Percentiles rank a stretch among this genome's conserved stretches.
Evolutionary conservation across 164 flowering plant genomes (phyloP).

Genomic region (Annona squamosa): DNA sequence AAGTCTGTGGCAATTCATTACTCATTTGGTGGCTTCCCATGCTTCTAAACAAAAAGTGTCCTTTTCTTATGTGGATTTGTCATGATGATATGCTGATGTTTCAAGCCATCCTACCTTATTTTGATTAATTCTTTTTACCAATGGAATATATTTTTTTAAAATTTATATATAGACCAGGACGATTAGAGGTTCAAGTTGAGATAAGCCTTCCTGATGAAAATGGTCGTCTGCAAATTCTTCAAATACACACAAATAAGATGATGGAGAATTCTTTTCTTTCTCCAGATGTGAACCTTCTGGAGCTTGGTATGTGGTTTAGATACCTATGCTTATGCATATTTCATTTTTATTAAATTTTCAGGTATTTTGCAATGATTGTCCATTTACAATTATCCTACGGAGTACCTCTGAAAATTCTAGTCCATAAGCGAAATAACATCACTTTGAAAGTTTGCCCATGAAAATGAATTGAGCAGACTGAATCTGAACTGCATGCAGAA

Average conservation of each 20-base stretch:
- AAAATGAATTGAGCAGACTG: no score
- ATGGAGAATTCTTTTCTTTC: slow-evolving; percentile 59
- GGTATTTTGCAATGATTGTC: no score
- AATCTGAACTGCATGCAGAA: no score
- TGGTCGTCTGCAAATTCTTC: slow-evolving; percentile 91
- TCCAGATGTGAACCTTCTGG: slow-evolving; percentile 78
- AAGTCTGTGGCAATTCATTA: neutral
- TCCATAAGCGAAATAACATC: no score
- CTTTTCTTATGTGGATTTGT: neutral
- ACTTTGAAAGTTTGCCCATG: no score
- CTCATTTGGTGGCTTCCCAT: no score
- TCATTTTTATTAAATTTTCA: neutral
- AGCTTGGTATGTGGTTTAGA: slow-evolving; percentile 49
- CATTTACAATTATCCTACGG: no score
- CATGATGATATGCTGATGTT: neutral
- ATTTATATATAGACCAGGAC: slow-evolving; percentile 52
- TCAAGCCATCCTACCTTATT: neutral
- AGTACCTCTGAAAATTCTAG: no score
- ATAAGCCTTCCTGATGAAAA: slow-evolving; percentile 97
- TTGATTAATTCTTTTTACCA: slow-evolving; percentile 1
- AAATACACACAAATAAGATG: slow-evolving; percentile 82
- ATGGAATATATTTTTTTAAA: slow-evolving; percentile 1
- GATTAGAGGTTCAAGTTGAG: slow-evolving; percentile 88
- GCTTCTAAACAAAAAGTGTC: neutral
- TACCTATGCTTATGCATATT: neutral